Base-by-base conservation (phyloP, 1,284 basidiomycete genomes). In the Pseudozyma pruni region DNA sequence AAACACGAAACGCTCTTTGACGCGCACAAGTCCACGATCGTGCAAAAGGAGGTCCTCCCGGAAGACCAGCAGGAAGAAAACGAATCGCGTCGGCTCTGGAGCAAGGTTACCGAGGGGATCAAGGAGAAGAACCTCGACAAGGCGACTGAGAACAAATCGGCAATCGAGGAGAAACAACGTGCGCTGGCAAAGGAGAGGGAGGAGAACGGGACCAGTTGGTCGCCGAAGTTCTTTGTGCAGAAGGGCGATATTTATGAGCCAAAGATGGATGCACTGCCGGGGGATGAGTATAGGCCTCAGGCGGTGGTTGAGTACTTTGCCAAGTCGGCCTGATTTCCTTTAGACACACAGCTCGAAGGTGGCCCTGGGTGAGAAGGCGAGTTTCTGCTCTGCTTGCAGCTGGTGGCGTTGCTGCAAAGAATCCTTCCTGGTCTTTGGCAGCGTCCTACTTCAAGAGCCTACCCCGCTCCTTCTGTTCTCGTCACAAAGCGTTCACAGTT, bases 101-200 rank as follows among this genome's bases (percentile, higher is more conserved):
- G 85, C 35, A 87, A 89, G 53, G 86, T 98, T 38, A 98, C 95
- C 16, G 85, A 88, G 22, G 96, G 94, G 17, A 98, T 98, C 83
- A 84, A 87, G 48, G 85, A 86, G 40, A 92, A 90, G 79, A 92
- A 99, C 82, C 94, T 98, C 90, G 92, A 94, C 76, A 90, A 89
- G 22, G 96, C 96, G 11, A 97, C 94, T 9, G 88, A 89, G 37
- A 91, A 91, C 43, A 99, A 99, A 86, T 88, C 89, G 0, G 87
- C 87, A 13, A 93, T 99, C 2, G 95, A 99, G 84, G 94, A 97
- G 76, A 89, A 89, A 27, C 95, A 98, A 83, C 87, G 95, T 47
- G 91, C 94, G 73, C 84, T 88, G 44, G 89, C 91, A n/a, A 87
- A 87, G 73, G 84, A 85, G 80, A 86, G 92, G 57, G 94, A 96